Base-by-base conservation (phyloP, 2,329 filamentous ascomycete genomes). In the Aspergillus flavus region DNA sequence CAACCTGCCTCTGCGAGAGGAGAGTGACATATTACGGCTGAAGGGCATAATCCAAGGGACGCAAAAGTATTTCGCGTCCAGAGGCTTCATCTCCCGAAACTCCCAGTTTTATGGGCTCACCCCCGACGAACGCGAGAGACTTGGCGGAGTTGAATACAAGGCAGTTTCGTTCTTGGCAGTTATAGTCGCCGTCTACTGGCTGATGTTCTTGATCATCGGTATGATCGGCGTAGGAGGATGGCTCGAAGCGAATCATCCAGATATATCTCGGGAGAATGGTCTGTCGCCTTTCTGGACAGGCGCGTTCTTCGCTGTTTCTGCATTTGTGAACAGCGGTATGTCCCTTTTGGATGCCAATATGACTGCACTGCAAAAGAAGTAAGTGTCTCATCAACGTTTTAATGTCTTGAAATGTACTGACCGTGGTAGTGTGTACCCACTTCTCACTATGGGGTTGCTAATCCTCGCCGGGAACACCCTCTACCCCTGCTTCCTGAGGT, bases 401-500 rank as follows among this genome's bases (percentile, higher is more conserved):
- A 23, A 7, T 6, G 11, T 10, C 2, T 4, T 52, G 14, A 30
- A 56, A 14, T 19, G 39, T 55, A 41, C 66, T 69, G 19, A 72
- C 45, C 10, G 2, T 10, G 45, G 19, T 30, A 77, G 78, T 58
- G 69, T 75, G 0, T 81, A 80, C 32, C 71, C 79, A 1, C 72
- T 84, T 4, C 67, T 84, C 16, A 78, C 78, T 1, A 79, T 89
- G 80, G 85, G 84, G 6, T 68, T 85, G 12, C 75, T 90, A 64
- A 85, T 89, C 58, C 78, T 90, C 6, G 87, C 87, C 0, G 88
- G 88, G 4, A 89, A 90, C 55, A 90, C 88, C 4, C 85, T 86
- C 0, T 90, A 88, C 68, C 88, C 88, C 0, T 80, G 89, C 57
- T 86, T 90, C 63, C 75, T 91, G 14, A 83, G 89, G 4, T 78